phyloP scores from a whole-genome alignment of 2,329 filamentous ascomycete genomes.

The Fusarium irregulare region DNA sequence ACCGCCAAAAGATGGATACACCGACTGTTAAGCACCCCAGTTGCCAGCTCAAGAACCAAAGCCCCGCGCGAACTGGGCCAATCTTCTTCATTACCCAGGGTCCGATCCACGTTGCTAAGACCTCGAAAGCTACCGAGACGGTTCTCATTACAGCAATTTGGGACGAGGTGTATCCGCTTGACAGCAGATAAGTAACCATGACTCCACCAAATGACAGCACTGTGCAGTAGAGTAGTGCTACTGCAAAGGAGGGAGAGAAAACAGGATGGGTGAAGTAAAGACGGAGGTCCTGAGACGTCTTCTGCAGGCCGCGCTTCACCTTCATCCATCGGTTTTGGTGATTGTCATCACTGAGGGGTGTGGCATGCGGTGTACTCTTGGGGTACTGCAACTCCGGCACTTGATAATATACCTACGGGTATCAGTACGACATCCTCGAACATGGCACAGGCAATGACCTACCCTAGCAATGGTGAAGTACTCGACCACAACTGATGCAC shows the following conservation, averaged over 20 bases:
- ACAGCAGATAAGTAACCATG: constrained; percentile 73
- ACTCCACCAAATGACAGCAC: constrained; percentile 69
- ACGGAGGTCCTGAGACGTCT: constrained; percentile 24
- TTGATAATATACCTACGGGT: constrained; percentile 42
- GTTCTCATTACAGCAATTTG: constrained; percentile 66
- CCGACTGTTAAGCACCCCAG: constrained; percentile 64
- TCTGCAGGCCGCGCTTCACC: constrained; percentile 19
- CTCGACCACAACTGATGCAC: constrained; percentile 60
- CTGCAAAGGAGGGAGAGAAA: constrained; percentile 70
- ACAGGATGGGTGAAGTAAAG: constrained; percentile 66
- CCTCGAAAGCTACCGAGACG: constrained; percentile 64
- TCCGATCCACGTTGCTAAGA: constrained; percentile 70
- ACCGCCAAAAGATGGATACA: constrained; percentile 55
- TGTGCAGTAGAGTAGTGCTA: constrained; percentile 71
- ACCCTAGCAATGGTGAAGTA: constrained; percentile 61
- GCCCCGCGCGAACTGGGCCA: constrained; percentile 70
- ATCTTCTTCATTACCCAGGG: constrained; percentile 66
- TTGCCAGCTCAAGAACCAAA: constrained; percentile 79
- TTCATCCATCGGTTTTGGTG: neutral
- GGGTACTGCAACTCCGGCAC: constrained; percentile 43
- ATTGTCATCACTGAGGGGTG: neutral
- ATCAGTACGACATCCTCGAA: neutral
- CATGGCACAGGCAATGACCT: neutral
- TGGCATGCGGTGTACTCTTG: constrained; percentile 30
- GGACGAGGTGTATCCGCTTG: constrained; percentile 62